A percentile compares a stretch with the other conserved stretches of the same genome.
These are phyloP conservation scores for Toxicodendron radicans DNA, from an alignment of 345 rosid genomes.

Conservation along the genomic window DNA sequence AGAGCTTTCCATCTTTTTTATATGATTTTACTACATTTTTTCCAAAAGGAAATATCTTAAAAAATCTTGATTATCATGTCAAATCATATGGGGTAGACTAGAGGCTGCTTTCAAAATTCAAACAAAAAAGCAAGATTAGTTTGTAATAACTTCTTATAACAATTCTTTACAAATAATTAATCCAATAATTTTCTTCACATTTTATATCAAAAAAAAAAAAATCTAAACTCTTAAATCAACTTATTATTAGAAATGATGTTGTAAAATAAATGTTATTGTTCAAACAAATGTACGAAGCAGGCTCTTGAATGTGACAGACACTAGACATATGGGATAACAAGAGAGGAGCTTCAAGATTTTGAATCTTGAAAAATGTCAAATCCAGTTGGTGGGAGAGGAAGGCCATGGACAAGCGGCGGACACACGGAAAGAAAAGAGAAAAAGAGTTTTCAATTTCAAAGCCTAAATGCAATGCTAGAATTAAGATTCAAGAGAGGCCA, in stretches of 20 bases:
- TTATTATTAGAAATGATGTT: no score
- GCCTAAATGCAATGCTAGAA: background rate
- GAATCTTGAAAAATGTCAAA: constrained; percentile 4
- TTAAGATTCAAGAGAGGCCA: constrained; percentile 15
- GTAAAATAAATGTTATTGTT: no score
- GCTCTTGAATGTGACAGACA: background rate
- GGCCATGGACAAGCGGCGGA: background rate
- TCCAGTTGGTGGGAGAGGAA: no score
- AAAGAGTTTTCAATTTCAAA: background rate
- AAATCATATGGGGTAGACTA: background rate
- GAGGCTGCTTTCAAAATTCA: background rate
- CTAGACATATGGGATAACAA: constrained; percentile 5
- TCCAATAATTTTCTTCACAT: no score
- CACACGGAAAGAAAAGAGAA: constrained; percentile 11
- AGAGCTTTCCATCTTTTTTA: no score
- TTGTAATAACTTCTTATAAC: no score
- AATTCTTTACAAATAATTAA: no score
- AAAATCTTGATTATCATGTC: background rate
- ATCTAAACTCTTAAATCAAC: no score
- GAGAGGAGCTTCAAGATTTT: background rate
- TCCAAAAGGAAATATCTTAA: no score
- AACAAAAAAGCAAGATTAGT: no score
- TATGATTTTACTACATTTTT: no score
- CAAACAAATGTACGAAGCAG: background rate
- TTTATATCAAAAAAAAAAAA: no score